These are phyloP conservation scores for Pseudocohnilembus persalinus DNA, from an alignment of 169 alveolate genomes.

Conservation along the genomic window DNA sequence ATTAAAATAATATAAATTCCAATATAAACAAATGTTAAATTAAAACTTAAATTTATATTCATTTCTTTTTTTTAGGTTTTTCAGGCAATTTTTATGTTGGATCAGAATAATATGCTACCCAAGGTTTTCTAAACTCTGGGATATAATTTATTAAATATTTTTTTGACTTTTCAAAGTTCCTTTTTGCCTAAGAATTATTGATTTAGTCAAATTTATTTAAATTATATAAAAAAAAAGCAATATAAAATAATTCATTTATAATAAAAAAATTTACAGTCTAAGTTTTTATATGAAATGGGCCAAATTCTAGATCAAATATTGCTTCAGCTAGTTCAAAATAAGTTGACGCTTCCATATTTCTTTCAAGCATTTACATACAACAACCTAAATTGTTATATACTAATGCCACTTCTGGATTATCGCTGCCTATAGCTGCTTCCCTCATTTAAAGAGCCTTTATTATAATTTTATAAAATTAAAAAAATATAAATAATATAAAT, in stretches of 20 bases:
- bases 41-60: neutral
- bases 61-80: neutral
- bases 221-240: neutral
- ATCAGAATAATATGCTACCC: constrained; percentile 43
- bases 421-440: constrained; percentile 85
- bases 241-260: neutral
- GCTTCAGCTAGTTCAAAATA: constrained; percentile 83
- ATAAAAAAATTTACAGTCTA: constrained; percentile 43
- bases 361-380: constrained; percentile 73
- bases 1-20: too few relatives aligned
- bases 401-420: constrained; percentile 87
- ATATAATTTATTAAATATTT: constrained; percentile 6
- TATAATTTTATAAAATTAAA: neutral
- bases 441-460: constrained; percentile 68
- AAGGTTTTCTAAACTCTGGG: constrained; percentile 28
- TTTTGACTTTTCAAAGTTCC: constrained; percentile 36
- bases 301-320: constrained; percentile 67
- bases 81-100: neutral
- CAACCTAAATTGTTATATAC: constrained; percentile 87
- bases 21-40: too few relatives aligned
- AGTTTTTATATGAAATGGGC: constrained; percentile 80
- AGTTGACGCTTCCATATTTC: constrained; percentile 79
- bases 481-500: neutral
- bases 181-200: neutral
- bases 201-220: neutral